Evolutionary conservation across 768 basidiomycete genomes (phyloP), one percentile per base, ranked within the genome.

Genomic region (Mycena amicta): DNA sequence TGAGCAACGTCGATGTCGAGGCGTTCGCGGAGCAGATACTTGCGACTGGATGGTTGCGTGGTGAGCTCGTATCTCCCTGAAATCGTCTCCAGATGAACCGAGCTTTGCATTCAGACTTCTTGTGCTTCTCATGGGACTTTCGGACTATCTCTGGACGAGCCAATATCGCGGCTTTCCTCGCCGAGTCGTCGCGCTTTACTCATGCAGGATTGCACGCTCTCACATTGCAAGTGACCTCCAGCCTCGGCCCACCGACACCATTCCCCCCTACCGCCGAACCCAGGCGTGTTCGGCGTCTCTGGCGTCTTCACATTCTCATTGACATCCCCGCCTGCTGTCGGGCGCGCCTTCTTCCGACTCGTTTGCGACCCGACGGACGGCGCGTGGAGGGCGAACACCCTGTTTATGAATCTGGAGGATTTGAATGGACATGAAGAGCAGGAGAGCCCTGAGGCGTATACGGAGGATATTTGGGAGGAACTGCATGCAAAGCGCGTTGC

Each of bases 251-350:
- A 5, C 61, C 61, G 0, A 33, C 47, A 3, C 37, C 30, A 5
- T 57, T 61, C 60, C 43, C 55, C 6, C n/a, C n/a, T n/a, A n/a
- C 43, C 31, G 2, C 56, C 51, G 11, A 40, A 55, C 16, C 41
- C 56, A 5, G 4, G 15, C 1, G 27, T 39, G 1, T 46, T 45
- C 4, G 61, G 57, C 18, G 50, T 68, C 31, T 59, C 57, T 2
- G 62, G 50, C 11, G 56, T 59, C 2, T 64, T 68, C 53, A 61
- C 60, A 1, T 68, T 68, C 37, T 67, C 70, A 0, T 80, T 84
- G 51, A 41, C 61, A 6, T 60, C 60, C 4, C 62, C 62, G 18
- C 52, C 56, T 4, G 57, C 55, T 4, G 37, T n/a, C 12, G 67
- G 67, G 5, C 63, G 66, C 22, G 67, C 61, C 12, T 64, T 52